Percentiles rank a stretch among this genome's conserved stretches.
These are phyloP conservation scores for Colletotrichum higginsianum DNA, from an alignment of 2,329 filamentous ascomycete species.

Conservation along the genomic window DNA sequence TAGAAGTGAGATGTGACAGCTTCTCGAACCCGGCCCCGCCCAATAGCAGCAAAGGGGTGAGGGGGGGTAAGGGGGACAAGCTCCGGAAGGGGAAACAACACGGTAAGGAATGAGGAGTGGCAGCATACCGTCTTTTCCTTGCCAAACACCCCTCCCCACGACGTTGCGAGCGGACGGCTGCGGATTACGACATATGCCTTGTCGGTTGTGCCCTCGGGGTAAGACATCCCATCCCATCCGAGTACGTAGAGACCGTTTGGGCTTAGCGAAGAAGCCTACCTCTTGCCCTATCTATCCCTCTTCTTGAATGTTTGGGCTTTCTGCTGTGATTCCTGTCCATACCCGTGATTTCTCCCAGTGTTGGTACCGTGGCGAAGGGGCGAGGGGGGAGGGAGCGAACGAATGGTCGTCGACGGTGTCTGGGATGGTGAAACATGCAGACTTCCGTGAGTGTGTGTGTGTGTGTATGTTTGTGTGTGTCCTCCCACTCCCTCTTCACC, in stretches of 20 bases:
- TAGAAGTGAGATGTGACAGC: constrained; percentile 27
- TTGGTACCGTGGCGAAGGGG: not conserved
- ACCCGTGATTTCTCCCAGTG: not conserved
- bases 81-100: not conserved
- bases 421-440: constrained; percentile 26
- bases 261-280: constrained; percentile 1
- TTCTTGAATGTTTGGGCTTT: not conserved
- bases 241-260: not conserved
- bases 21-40: not conserved
- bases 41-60: not conserved
- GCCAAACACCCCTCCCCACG: constrained; percentile 2
- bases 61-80: too few species aligned
- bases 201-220: not conserved
- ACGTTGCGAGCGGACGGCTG: not conserved
- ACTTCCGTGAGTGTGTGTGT: constrained; percentile 5
- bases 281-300: not conserved
- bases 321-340: not conserved
- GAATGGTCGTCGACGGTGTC: constrained; percentile 13
- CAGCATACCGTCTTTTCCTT: not conserved
- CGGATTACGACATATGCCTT: not conserved
- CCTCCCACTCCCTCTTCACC: too few species aligned
- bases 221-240: constrained; percentile 5
- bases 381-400: constrained; percentile 6
- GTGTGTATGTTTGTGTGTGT: not conserved
- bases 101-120: not conserved